phyloP scores from a whole-genome alignment of 345 rosid species.

The Durio zibethinus region DNA sequence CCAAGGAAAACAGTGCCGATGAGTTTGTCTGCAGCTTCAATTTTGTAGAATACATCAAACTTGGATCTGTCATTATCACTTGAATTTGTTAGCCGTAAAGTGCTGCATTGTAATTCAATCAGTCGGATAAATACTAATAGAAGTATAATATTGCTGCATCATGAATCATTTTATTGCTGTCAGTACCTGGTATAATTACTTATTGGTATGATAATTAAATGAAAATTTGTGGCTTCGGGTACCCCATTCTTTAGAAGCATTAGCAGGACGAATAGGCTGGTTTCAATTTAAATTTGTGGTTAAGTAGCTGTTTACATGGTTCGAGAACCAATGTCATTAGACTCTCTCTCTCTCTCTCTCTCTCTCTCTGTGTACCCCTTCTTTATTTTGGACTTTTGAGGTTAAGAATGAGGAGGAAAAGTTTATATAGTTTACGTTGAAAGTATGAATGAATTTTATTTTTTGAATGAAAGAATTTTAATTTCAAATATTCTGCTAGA shows the following conservation, averaged over 20 bases:
- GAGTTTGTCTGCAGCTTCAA: neutral
- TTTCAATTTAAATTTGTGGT: too few species aligned
- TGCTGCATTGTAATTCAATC: neutral
- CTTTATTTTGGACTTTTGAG: too few species aligned
- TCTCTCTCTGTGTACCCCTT: too few species aligned
- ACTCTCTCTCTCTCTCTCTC: too few species aligned
- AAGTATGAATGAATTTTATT: too few species aligned
- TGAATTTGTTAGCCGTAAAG: neutral
- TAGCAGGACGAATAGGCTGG: neutral
- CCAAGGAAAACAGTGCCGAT: slow-evolving; percentile 10
- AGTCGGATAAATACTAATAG: neutral
- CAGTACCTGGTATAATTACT: too few species aligned
- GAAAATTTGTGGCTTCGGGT: too few species aligned
- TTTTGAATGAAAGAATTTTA: too few species aligned
- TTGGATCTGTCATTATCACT: neutral
- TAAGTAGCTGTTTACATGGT: too few species aligned
- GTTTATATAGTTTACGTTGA: neutral
- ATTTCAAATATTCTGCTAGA: neutral
- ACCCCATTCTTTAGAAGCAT: too few species aligned
- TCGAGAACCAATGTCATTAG: neutral
- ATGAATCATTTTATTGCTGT: neutral
- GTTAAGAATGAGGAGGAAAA: neutral
- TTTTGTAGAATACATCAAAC: neutral
- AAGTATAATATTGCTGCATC: neutral
- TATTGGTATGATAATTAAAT: too few species aligned